Evolutionary conservation across 2,329 filamentous ascomycete species (phyloP), one percentile per base, ranked within the genome.

Genomic region (Colletotrichum lindemuthianum): DNA sequence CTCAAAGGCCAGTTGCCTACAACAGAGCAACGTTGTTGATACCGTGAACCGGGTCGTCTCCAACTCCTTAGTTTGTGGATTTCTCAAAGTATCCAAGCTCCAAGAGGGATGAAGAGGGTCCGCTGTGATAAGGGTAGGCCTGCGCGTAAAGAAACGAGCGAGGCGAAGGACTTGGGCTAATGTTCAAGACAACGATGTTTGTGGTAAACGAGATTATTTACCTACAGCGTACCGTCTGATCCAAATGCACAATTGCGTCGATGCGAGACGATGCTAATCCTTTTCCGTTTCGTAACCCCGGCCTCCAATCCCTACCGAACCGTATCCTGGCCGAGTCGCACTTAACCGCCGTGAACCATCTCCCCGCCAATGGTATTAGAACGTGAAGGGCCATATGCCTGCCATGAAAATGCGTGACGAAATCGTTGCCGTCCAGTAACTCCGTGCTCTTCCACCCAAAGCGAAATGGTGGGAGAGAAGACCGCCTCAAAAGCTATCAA

Each of bases 331-430:
- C 44, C 55, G 55, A 50, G 45, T 37, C 15, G 34, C 15, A 32
- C 11, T 32, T 41, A 32, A 43, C 16, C 39, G 12, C 12, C 39
- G 34, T 48, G 43, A 54, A 54, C 43, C 11, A 13, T 44, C 36
- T 43, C 7, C 10, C 45, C 47, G 37, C 44, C 45, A 33, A 13
- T 43, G 49, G 39, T 50, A 63, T 50, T 43, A 58, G 36, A 58
- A 57, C 45, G 36, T 55, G 51, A 39, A 49, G 51, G 41, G 50
- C 39, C 39, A 6, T 12, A 36, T 41, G 37, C 43, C 45, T 37
- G 36, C 50, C 58, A 48, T 47, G 36, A 13, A 55, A 41, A 48
- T 34, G 63, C 9, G 57, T 53, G 50, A 61, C 41, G 13, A 55
- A 43, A 56, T 44, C n/a, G 34, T 49, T 41, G 40, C 34, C 34